phyloP scores from a whole-genome alignment of 2,329 filamentous ascomycete species.

The Colletotrichum truncatum region DNA sequence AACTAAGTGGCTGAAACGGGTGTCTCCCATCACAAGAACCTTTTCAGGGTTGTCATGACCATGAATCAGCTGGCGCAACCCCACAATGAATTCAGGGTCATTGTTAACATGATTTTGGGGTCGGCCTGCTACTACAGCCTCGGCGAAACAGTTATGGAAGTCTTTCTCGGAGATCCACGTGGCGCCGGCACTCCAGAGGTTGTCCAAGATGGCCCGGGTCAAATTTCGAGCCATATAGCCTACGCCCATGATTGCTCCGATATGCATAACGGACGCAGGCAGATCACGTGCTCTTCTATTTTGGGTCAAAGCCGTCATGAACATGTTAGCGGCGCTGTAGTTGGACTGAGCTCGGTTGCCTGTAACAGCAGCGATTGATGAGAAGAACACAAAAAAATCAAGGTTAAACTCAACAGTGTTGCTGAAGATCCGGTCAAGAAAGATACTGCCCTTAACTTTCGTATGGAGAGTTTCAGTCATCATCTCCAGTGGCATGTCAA shows the following conservation, averaged over 20 bases:
- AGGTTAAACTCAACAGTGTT: constrained; percentile 23
- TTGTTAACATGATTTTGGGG: constrained; percentile 10
- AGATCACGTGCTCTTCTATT: constrained; percentile 46
- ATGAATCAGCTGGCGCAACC: not conserved
- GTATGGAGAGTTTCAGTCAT: constrained; percentile 22
- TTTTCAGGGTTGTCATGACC: not conserved
- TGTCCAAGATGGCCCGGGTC: not conserved
- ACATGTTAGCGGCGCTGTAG: constrained; percentile 55
- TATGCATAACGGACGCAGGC: constrained; percentile 45
- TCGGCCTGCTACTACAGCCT: constrained; percentile 47
- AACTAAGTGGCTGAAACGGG: not conserved
- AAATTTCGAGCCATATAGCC: constrained; percentile 46
- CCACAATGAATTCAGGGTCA: not conserved
- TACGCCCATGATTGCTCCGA: constrained; percentile 48
- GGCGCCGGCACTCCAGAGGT: not conserved
- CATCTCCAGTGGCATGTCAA: constrained; percentile 36
- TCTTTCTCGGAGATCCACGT: constrained; percentile 39
- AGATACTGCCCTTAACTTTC: not conserved
- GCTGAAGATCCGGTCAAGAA: not conserved
- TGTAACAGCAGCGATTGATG: constrained; percentile 37
- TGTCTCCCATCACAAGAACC: not conserved
- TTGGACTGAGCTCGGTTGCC: constrained; percentile 49
- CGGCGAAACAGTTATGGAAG: constrained; percentile 50
- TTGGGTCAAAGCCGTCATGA: constrained; percentile 46
- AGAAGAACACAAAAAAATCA: constrained; percentile 48